These are phyloP conservation scores for Biscogniauxia sp. DNA, from an alignment of 2,329 filamentous ascomycete genomes.

Conservation along the genomic window DNA sequence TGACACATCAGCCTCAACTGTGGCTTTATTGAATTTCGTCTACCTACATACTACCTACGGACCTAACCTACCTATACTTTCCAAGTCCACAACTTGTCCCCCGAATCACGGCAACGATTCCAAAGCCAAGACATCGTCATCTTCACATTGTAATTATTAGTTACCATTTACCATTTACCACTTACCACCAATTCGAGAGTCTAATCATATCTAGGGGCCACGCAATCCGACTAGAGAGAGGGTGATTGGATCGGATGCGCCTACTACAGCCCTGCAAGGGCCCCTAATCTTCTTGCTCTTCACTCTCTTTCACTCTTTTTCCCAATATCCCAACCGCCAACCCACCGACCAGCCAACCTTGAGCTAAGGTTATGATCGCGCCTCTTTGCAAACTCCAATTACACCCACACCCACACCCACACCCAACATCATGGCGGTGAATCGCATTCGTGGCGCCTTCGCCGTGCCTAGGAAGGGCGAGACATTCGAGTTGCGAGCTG, in stretches of 20 bases:
- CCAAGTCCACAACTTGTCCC: background rate
- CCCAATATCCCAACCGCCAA: background rate
- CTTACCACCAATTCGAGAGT: too few relatives aligned
- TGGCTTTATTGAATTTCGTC: background rate
- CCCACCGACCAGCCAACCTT: slow-evolving; percentile 4
- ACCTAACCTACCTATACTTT: too few relatives aligned
- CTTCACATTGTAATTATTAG: too few relatives aligned
- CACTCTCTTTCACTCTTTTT: too few relatives aligned
- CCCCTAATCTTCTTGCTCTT: slow-evolving; percentile 16
- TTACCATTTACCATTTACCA: too few relatives aligned
- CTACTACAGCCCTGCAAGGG: slow-evolving; percentile 28
- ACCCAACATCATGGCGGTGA: slow-evolving; percentile 75
- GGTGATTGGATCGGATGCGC: slow-evolving; percentile 22
- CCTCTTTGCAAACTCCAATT: background rate
- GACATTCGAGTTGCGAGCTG: slow-evolving; percentile 94
- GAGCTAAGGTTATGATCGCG: background rate
- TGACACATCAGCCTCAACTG: background rate
- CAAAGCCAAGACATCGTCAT: background rate
- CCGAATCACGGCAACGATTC: background rate
- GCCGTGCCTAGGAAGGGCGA: slow-evolving; percentile 92
- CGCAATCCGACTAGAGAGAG: background rate
- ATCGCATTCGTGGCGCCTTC: slow-evolving; percentile 92
- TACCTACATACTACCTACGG: too few relatives aligned
- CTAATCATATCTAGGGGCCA: too few relatives aligned
- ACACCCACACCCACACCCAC: slow-evolving; percentile 16